Base-by-base conservation (phyloP, 768 basidiomycete species). In the Xanthoconium stramineum region DNA sequence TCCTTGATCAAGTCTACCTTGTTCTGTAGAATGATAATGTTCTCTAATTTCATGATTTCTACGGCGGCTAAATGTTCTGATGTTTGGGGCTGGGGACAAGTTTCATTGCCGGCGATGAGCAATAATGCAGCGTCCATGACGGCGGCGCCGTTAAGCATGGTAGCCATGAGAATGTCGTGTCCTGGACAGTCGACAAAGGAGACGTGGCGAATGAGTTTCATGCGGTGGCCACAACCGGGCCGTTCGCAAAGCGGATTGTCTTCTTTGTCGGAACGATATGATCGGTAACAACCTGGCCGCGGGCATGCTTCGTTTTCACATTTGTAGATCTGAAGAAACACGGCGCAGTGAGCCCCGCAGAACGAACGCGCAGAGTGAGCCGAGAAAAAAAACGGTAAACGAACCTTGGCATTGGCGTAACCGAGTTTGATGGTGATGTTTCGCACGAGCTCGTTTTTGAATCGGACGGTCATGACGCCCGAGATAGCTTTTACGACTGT, bases 81-180 rank as follows among this genome's bases (percentile, higher is more conserved):
- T 20, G 97, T 99, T 74, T 99, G 97, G 1, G 97, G 97, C 69
- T 99, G 97, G 2, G 96, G 97, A 72, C 97, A 98, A 3, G 94
- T 92, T 80, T 99, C 97, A 75, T 99, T 99, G 30, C 91, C 97
- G 20, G 97, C 97, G 56, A 99, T 85, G 52, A 99, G 86, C 1
- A 99, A 81, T 0, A 98, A 78, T 6, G 97, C 97, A 52, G 95
- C 97, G 75, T 98, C 95, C 97, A 98, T 99, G 79, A 98, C 96
- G 11, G 97, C 97, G 40, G 97, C 97, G 73, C 96, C 97, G 81
- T 98, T 98, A 64, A 99, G 80, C 97, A 99, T 99, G 61, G 96
- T 99, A 49, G 97, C 97, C 97, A 99, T 99, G 73, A 99, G 86
- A 86, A 99, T 98, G 74, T 98, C 94, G 83, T 96, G 95, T 59